A percentile compares a stretch with the other conserved stretches of the same genome.
phyloP scores from a whole-genome alignment of 108 stramenopile species.

The Nitzschia palea region DNA sequence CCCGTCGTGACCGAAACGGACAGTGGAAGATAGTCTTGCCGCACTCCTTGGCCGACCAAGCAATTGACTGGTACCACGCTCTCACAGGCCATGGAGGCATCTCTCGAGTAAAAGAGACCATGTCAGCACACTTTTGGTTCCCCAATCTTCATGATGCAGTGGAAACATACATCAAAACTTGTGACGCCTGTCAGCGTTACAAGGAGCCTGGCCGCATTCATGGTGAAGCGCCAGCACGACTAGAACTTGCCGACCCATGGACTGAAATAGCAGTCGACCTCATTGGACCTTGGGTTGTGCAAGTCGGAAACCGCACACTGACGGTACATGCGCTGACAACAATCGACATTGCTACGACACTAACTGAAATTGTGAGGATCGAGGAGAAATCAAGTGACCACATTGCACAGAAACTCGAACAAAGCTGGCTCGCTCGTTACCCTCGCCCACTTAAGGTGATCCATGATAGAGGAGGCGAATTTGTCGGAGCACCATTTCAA shows the following conservation, averaged over 20 bases:
- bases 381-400: constrained; percentile 16
- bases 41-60: background rate
- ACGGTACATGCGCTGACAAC: constrained; percentile 35
- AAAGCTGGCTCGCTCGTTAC: constrained; percentile 32
- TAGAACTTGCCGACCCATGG: background rate
- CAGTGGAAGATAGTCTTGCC: background rate
- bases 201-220: background rate
- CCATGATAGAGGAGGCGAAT: constrained; percentile 37
- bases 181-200: constrained; percentile 15
- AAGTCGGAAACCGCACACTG: constrained; percentile 3
- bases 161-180: too few species aligned
- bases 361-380: constrained; percentile 33
- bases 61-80: constrained; percentile 2
- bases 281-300: constrained; percentile 43
- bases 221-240: background rate
- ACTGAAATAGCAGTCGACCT: constrained; percentile 37
- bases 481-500: constrained; percentile 36
- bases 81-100: background rate
- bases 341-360: constrained; percentile 33
- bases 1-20: background rate
- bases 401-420: constrained; percentile 1
- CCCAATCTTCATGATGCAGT: too few species aligned
- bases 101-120: background rate
- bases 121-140: too few species aligned
- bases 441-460: constrained; percentile 25